A percentile compares a stretch with the other conserved stretches of the same genome.
Conservation (phyloP, 805 yeast species). For the Wickerhamiella lipophila region DNA sequence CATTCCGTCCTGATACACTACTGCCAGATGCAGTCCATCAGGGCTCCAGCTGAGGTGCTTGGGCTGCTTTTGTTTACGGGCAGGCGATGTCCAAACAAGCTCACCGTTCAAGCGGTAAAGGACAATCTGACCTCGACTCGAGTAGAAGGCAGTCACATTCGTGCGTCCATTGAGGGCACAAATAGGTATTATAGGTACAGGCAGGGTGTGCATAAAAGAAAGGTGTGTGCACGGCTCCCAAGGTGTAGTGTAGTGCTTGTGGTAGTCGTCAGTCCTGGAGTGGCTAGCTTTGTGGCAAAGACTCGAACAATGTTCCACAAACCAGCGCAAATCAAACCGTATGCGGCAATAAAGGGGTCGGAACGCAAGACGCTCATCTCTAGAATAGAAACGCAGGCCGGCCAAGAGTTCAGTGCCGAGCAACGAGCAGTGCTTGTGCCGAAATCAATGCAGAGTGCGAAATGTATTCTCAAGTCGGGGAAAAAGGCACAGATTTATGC, state of each 20-base stretch:
- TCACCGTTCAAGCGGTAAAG: slow-evolving; percentile 21
- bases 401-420: slow-evolving; percentile 10
- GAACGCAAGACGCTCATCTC: slow-evolving; percentile 50
- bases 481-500: slow-evolving; percentile 52
- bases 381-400: slow-evolving; percentile 33
- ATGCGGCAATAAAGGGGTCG: slow-evolving; percentile 68
- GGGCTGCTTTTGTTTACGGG: slow-evolving; percentile 11
- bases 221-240: not conserved
- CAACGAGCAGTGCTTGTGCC: slow-evolving; percentile 34
- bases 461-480: slow-evolving; percentile 40
- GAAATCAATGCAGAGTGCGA: slow-evolving; percentile 46
- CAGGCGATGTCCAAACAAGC: slow-evolving; percentile 20
- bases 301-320: slow-evolving; percentile 26
- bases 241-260: not conserved
- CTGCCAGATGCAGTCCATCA: slow-evolving; percentile 33
- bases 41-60: slow-evolving; percentile 27
- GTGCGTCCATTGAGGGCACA: slow-evolving; percentile 7
- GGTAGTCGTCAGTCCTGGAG: too few relatives aligned
- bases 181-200: not conserved
- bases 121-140: slow-evolving; percentile 7
- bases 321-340: slow-evolving; percentile 42
- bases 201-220: slow-evolving; percentile 3
- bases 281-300: too few relatives aligned
- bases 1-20: slow-evolving; percentile 35
- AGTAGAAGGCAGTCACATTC: slow-evolving; percentile 14